Percentiles rank a stretch among this genome's conserved stretches.
Evolutionary conservation across 1,284 basidiomycete species (phyloP).

Genomic region (Boletus mariae): DNA sequence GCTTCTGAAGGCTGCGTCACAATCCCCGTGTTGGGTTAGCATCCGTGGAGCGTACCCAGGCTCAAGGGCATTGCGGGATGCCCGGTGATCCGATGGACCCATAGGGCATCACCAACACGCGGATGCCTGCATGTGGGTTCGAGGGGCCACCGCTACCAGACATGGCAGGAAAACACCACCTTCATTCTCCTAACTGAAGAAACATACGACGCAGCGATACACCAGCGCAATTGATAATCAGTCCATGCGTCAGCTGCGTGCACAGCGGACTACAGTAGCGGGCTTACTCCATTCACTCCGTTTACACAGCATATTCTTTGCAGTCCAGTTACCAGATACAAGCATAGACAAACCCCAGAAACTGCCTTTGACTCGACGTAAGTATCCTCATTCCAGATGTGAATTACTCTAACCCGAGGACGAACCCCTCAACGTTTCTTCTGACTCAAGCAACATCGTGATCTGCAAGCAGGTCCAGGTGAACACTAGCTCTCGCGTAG

Average conservation of each 20-base stretch:
- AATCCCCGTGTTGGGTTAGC: background rate
- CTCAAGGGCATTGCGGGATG: constrained; percentile 15
- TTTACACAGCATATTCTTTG: background rate
- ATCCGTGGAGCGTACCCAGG: constrained; percentile 10
- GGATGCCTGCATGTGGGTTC: constrained; percentile 16
- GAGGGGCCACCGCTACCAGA: constrained; percentile 1
- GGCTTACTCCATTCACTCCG: background rate
- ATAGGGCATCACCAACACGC: constrained; percentile 18
- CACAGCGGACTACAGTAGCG: background rate
- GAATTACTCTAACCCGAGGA: background rate
- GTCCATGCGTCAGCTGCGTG: constrained; percentile 15
- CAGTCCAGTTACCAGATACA: constrained; percentile 6
- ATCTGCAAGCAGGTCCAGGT: background rate
- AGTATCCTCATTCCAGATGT: constrained; percentile 2
- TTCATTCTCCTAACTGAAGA: constrained; percentile 8
- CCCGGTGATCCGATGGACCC: constrained; percentile 7
- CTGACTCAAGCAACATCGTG: background rate
- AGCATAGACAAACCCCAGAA: background rate
- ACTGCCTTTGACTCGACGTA: constrained; percentile 10
- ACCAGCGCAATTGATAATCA: constrained; percentile 12
- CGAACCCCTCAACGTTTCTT: background rate
- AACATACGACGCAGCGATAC: constrained; percentile 12
- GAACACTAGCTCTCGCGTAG: background rate
- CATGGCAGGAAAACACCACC: constrained; percentile 1
- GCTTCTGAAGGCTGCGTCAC: background rate